Evolutionary conservation across 345 rosid species (phyloP), one percentile per base, ranked within the genome.

Genomic region (Camelina sativa): DNA sequence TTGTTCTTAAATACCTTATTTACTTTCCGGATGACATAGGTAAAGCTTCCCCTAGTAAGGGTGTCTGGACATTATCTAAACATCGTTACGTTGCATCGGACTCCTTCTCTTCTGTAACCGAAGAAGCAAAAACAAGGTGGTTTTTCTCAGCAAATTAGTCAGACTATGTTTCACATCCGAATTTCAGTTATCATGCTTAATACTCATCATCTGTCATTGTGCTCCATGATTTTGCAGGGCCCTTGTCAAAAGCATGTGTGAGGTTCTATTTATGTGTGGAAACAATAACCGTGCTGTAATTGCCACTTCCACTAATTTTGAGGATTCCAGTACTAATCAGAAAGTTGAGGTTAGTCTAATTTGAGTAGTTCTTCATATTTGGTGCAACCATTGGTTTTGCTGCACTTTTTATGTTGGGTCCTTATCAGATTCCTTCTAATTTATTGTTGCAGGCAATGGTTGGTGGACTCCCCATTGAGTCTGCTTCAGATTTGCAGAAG

Each of bases 191-290:
- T 57, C 44, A 20, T 22, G 43, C 20, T 11, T 61, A 20, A n/a
- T 68, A 34, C 77, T 59, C 57, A 51, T 53, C 69, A 67, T 50
- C 40, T 50, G 34, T 78, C 65, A 44, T 62, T 67, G 41, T 43
- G 16, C 61, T n/a, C 40, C 35, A 20, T 38, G 32, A 32, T 25
- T 77, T 28, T 40, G 15, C 81, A 92, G 99, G 82, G 96, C 97
- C 54, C 84, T 95, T 64, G 91, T 92, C 54, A 87, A 82, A 71
- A 92, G 99, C 80, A 92, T 92, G 98, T 80, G 87, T 68, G 99
- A 95, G 87, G 92, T 95, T 79, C 85, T 95, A 72, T 90, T 95
- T 68, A 67, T 76, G 47, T 92, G 99, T 79, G 99, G 99, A 80
- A 87, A 78, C 79, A 82, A 85, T 74, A 84, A 82, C 73, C 84